A percentile compares a stretch with the other conserved stretches of the same genome.
These are phyloP conservation scores for Lentinula edodes DNA, from an alignment of 768 basidiomycete genomes.

Conservation along the genomic window DNA sequence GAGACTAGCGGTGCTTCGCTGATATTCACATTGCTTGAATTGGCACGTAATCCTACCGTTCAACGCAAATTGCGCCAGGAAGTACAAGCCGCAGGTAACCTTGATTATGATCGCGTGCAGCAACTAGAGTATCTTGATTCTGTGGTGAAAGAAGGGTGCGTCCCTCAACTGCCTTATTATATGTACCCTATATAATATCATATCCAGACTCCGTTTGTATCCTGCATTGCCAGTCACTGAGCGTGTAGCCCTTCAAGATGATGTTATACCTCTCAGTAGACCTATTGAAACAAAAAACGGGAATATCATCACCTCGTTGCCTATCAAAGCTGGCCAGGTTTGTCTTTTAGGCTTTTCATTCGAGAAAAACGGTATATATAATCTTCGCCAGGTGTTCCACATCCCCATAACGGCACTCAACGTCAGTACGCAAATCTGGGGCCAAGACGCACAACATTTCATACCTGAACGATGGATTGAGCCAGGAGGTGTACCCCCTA, in stretches of 20 bases:
- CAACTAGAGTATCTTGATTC: slow-evolving; percentile 36
- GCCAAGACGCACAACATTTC: slow-evolving; percentile 27
- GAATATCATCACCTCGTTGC: slow-evolving; percentile 19
- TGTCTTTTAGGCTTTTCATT: slow-evolving; percentile 2
- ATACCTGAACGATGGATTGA: slow-evolving; percentile 34
- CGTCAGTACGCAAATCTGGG: slow-evolving; percentile 29
- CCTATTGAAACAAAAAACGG: slow-evolving; percentile 25
- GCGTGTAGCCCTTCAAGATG: slow-evolving; percentile 32
- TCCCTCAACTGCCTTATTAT: neutral
- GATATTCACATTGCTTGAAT: slow-evolving; percentile 30
- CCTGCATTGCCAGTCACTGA: slow-evolving; percentile 34
- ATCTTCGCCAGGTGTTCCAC: slow-evolving; percentile 20
- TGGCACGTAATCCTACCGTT: slow-evolving; percentile 29
- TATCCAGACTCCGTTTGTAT: slow-evolving; percentile 31
- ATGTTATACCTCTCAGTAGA: slow-evolving; percentile 33
- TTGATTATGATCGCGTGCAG: slow-evolving; percentile 30
- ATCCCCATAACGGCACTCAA: slow-evolving; percentile 29
- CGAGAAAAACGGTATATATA: neutral
- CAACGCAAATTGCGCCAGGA: slow-evolving; percentile 36
- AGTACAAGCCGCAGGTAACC: slow-evolving; percentile 23
- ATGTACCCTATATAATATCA: neutral
- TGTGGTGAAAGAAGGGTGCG: slow-evolving; percentile 34
- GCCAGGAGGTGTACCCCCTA: slow-evolving; percentile 21
- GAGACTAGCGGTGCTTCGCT: slow-evolving; percentile 35
- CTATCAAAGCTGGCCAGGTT: slow-evolving; percentile 32